Evolutionary conservation across 495 filamentous ascomycete genomes (phyloP).

Genomic region (Hypoxylon fuscum): DNA sequence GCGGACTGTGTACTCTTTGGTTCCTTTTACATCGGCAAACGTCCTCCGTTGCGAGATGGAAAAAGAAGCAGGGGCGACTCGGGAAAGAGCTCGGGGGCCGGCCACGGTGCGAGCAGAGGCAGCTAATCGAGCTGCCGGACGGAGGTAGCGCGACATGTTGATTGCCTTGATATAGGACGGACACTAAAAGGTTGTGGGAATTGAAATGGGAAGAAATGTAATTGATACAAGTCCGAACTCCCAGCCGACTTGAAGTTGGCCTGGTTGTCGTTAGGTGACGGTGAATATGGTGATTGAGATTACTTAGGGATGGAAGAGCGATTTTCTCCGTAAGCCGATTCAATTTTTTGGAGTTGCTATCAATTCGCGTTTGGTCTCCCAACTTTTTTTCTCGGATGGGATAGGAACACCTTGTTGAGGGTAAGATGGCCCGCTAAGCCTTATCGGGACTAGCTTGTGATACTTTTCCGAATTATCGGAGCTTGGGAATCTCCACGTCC

Average conservation of each 20-base stretch:
- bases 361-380: constrained; percentile 35
- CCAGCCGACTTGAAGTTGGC: constrained; percentile 33
- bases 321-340: constrained; percentile 42
- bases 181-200: constrained; percentile 22
- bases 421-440: constrained; percentile 23
- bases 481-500: constrained; percentile 5
- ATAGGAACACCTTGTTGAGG: constrained; percentile 44
- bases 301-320: constrained; percentile 28
- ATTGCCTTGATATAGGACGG: too few relatives aligned
- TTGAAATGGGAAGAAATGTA: too few relatives aligned
- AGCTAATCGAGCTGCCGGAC: constrained; percentile 80
- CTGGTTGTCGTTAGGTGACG: constrained; percentile 13
- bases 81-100: constrained; percentile 56
- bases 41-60: constrained; percentile 58
- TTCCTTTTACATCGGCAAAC: constrained; percentile 65
- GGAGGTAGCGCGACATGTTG: constrained; percentile 76
- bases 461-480: constrained; percentile 26
- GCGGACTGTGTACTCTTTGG: constrained; percentile 94
- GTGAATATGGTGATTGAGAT: constrained; percentile 4
- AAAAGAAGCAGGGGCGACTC: constrained; percentile 49
- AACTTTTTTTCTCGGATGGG: constrained; percentile 44
- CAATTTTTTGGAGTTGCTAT: constrained; percentile 38
- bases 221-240: constrained; percentile 26
- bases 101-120: constrained; percentile 67
- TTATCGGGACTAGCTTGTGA: constrained; percentile 5